Evolutionary conservation across 2,329 filamentous ascomycete genomes (phyloP).

Genomic region (Shiraia sp.): DNA sequence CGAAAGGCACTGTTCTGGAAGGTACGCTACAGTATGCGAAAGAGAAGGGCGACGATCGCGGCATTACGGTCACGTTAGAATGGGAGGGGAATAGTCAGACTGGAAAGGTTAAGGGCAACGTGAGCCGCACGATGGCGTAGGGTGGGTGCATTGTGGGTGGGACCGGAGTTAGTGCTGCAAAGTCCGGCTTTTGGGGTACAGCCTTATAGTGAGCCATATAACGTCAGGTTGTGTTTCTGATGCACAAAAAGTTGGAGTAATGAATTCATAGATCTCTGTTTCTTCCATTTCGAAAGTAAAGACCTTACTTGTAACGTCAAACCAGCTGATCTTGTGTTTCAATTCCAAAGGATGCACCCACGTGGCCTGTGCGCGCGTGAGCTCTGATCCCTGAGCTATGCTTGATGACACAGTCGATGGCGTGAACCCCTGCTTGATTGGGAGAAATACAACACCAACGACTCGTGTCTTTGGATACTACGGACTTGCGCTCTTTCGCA

Average conservation of each 20-base stretch:
- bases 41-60: constrained; percentile 51
- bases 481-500: too few species aligned
- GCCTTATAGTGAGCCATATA: too few species aligned
- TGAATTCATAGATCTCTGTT: too few species aligned
- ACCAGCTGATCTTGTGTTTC: too few species aligned
- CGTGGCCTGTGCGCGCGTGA: constrained; percentile 39
- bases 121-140: constrained; percentile 38
- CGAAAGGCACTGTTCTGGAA: constrained; percentile 66
- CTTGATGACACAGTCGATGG: constrained; percentile 1
- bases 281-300: too few species aligned
- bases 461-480: too few species aligned
- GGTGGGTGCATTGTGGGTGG: neutral
- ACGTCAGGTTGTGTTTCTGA: too few species aligned
- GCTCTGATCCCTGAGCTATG: constrained; percentile 12
- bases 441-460: neutral
- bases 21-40: constrained; percentile 74
- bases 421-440: neutral
- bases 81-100: constrained; percentile 40
- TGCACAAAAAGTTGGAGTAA: too few species aligned
- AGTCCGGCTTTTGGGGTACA: too few species aligned
- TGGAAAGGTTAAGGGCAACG: constrained; percentile 35
- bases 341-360: constrained; percentile 15
- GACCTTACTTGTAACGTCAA: too few species aligned
- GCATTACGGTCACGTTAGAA: constrained; percentile 45
- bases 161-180: neutral